phyloP scores from a whole-genome alignment of 331 rosid genomes.

The Quercus lobata region DNA sequence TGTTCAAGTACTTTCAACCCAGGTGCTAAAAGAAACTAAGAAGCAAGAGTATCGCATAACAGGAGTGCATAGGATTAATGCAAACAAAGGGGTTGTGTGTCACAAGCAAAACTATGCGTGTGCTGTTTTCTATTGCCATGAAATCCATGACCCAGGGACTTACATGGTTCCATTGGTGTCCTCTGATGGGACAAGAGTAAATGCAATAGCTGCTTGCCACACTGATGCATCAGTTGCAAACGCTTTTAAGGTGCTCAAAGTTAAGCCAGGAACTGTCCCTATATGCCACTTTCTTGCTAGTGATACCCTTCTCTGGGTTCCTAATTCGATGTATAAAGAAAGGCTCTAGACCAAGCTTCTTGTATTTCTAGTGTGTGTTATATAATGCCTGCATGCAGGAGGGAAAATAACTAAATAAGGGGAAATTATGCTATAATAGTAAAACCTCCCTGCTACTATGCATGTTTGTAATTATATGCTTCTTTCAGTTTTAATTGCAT shows the following conservation, averaged over 20 bases:
- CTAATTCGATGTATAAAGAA: background rate
- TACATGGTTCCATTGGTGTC: slow-evolving; percentile 29
- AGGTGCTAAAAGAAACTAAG: background rate
- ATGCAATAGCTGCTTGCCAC: slow-evolving; percentile 27
- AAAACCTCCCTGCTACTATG: no score
- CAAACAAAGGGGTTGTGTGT: slow-evolving; percentile 18
- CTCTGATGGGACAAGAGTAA: slow-evolving; percentile 14
- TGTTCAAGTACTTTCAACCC: background rate
- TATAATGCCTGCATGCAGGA: no score
- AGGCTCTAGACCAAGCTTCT: background rate
- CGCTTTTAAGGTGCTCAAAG: slow-evolving; percentile 17
- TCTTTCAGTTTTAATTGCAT: no score
- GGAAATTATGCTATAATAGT: no score
- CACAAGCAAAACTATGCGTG: slow-evolving; percentile 23
- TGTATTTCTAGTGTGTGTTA: no score
- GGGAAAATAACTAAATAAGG: no score
- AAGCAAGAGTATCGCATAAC: background rate
- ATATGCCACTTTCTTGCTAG: slow-evolving; percentile 29
- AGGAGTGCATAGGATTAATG: background rate
- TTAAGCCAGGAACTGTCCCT: slow-evolving; percentile 34
- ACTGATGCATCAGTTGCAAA: background rate
- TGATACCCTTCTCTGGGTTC: slow-evolving; percentile 24
- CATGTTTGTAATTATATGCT: no score
- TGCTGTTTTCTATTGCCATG: slow-evolving; percentile 35
- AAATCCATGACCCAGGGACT: slow-evolving; percentile 12